A percentile compares a stretch with the other conserved stretches of the same genome.
These are phyloP conservation scores for Aspergillus bertholletiae DNA, from an alignment of 495 filamentous ascomycete species.

Conservation along the genomic window DNA sequence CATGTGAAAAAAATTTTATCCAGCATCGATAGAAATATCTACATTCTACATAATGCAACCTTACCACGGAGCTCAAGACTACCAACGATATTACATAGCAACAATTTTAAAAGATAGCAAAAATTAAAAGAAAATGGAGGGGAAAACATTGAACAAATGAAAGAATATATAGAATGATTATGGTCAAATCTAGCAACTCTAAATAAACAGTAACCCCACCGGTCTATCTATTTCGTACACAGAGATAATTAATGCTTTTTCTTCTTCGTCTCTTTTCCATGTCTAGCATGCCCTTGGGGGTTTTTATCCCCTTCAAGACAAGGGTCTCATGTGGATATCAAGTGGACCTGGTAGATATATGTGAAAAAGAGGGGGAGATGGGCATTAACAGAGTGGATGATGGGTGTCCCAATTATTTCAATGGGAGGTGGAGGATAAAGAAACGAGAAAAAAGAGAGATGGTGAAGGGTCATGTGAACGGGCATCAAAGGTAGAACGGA, in stretches of 20 bases:
- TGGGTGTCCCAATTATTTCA: not conserved
- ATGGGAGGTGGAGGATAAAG: not conserved
- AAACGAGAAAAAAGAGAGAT: not conserved
- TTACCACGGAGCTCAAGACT: no score
- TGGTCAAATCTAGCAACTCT: constrained; percentile 19
- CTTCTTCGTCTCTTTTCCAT: not conserved
- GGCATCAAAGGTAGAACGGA: constrained; percentile 12
- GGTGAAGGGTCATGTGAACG: constrained; percentile 5
- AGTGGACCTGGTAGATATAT: not conserved
- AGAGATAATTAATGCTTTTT: constrained; percentile 5
- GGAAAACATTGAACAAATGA: constrained; percentile 4
- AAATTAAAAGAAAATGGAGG: not conserved
- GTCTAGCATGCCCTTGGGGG: not conserved
- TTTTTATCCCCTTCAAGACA: not conserved
- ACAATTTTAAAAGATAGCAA: not conserved
- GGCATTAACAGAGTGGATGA: not conserved
- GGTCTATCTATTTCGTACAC: constrained; percentile 21
- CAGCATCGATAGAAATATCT: not conserved
- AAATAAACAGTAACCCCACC: constrained; percentile 11
- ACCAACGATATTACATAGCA: no score
- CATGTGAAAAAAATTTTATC: not conserved
- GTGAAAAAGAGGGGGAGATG: not conserved
- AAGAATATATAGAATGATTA: constrained; percentile 15
- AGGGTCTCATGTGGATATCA: not conserved
- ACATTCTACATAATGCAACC: not conserved